Conservation (phyloP, 2,329 filamentous ascomycete genomes). For the Reticulascus tulasneorum region DNA sequence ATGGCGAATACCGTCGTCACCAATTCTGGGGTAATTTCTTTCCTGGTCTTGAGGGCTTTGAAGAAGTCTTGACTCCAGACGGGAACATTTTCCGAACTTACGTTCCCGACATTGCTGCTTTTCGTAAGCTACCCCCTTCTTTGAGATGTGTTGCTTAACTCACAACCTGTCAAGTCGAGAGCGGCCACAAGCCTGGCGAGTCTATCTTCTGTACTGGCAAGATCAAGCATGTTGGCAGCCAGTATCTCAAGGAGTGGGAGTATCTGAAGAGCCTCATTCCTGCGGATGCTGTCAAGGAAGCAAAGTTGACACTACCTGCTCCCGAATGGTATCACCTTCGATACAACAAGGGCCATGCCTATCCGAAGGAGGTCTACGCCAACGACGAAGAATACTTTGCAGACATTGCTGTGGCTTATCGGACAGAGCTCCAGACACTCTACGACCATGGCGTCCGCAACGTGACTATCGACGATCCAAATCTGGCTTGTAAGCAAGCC, state of each 20-base stretch:
- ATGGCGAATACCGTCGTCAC: constrained; percentile 59
- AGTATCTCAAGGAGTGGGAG: constrained; percentile 37
- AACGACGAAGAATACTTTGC: constrained; percentile 55
- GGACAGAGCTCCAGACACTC: constrained; percentile 48
- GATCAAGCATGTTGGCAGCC: constrained; percentile 41
- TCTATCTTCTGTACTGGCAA: constrained; percentile 42
- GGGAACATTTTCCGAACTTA: constrained; percentile 33
- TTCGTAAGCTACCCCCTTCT: constrained; percentile 23
- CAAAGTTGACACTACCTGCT: constrained; percentile 60
- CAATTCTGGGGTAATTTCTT: constrained; percentile 30
- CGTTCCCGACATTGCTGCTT: constrained; percentile 35
- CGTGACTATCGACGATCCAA: constrained; percentile 60
- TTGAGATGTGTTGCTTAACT: background rate
- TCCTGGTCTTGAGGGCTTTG: constrained; percentile 36
- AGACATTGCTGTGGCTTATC: constrained; percentile 53
- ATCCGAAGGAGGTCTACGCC: constrained; percentile 51
- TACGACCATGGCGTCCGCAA: constrained; percentile 53
- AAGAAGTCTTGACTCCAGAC: constrained; percentile 28
- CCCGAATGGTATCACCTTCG: constrained; percentile 63
- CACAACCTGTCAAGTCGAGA: constrained; percentile 27
- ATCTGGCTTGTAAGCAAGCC: constrained; percentile 37
- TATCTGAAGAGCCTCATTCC: constrained; percentile 45
- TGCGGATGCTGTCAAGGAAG: constrained; percentile 56
- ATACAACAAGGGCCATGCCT: constrained; percentile 54
- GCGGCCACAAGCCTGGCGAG: constrained; percentile 43